These are phyloP conservation scores for Hyaloperonospora brassicae DNA, from an alignment of 352 stramenopile genomes.

Conservation along the genomic window DNA sequence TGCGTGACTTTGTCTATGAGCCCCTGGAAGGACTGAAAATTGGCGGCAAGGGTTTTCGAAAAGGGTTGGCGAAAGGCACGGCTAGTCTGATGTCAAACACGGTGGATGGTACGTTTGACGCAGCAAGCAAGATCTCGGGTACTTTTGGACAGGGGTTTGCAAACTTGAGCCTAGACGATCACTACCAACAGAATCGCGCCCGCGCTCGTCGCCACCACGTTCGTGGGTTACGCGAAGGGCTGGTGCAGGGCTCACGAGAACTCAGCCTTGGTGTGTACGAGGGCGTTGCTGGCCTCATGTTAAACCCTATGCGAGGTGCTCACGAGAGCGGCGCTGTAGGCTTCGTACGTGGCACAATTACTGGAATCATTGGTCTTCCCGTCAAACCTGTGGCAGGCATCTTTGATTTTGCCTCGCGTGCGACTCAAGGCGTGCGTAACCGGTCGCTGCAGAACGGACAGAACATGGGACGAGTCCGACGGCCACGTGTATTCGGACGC, in stretches of 20 bases:
- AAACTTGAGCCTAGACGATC: constrained; percentile 79
- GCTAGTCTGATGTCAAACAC: constrained; percentile 84
- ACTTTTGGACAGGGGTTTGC: constrained; percentile 84
- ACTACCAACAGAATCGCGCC: constrained; percentile 81
- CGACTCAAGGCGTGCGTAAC: constrained; percentile 80
- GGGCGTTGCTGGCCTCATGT: constrained; percentile 69
- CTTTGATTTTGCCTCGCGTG: constrained; percentile 85
- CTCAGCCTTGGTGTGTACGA: constrained; percentile 80
- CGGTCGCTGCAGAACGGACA: constrained; percentile 72
- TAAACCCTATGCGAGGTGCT: constrained; percentile 75
- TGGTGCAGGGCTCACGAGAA: constrained; percentile 80
- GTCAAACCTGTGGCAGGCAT: constrained; percentile 84
- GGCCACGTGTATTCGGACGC: constrained; percentile 79
- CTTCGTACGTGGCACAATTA: constrained; percentile 82
- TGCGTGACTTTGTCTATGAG: constrained; percentile 95
- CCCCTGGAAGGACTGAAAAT: constrained; percentile 89
- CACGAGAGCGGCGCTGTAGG: constrained; percentile 74
- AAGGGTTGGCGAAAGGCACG: constrained; percentile 79
- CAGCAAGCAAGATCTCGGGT: constrained; percentile 82
- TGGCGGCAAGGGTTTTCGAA: constrained; percentile 79
- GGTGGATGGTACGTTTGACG: constrained; percentile 81
- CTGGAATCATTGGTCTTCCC: constrained; percentile 77
- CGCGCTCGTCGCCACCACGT: constrained; percentile 72
- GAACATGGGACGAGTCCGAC: constrained; percentile 67
- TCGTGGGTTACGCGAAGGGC: constrained; percentile 64